Evolutionary conservation across 306 rosid genomes (phyloP), one percentile per base, ranked within the genome.

Genomic region (Fragaria iinumae): DNA sequence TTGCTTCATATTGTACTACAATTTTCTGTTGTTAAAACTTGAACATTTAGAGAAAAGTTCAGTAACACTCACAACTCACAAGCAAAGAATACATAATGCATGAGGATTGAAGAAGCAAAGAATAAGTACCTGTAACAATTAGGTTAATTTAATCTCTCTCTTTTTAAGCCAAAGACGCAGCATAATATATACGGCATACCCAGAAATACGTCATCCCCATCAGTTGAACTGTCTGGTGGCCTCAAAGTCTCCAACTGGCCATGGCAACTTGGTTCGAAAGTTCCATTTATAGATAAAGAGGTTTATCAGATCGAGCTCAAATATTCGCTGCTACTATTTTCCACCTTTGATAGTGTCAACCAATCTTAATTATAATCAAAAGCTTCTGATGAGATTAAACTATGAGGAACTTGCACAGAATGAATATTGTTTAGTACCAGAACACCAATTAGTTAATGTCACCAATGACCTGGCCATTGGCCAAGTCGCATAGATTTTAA

Each of bases 191-290:
- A 56, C 71, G 12, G 62, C 52, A 79, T 45, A 71, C 67, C 79
- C 65, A 11, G 34, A 57, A 23, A 14, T 44, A 74, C 90, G 86
- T 84, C 87, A 86, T 72, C 73, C 68, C 52, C 87, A 41, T 81
- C 81, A 11, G 1, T 14, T 56, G 23, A 17, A 44, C 55, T 44
- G 9, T 66, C 70, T 38, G 48, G 17, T 38, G 70, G 29, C 48
- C 48, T 56, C 27, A 38, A 20, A 57, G 16, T 57, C 34, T 18
- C 60, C 60, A 53, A 53, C 27, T 63, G 14, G 68, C 11, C 12
- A 2, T 34, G 44, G 25, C 88, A 65, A 83, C 82, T 85, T 80
- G 83, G 67, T 72, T 69, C 2, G 56, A 57, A 57, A 57, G 25
- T 23, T 23, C 65, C 8, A 57, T 57, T 23, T 23, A 57, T 21